These are phyloP conservation scores for Porodaedalea pini DNA, from an alignment of 1,284 basidiomycete genomes.

Conservation along the genomic window DNA sequence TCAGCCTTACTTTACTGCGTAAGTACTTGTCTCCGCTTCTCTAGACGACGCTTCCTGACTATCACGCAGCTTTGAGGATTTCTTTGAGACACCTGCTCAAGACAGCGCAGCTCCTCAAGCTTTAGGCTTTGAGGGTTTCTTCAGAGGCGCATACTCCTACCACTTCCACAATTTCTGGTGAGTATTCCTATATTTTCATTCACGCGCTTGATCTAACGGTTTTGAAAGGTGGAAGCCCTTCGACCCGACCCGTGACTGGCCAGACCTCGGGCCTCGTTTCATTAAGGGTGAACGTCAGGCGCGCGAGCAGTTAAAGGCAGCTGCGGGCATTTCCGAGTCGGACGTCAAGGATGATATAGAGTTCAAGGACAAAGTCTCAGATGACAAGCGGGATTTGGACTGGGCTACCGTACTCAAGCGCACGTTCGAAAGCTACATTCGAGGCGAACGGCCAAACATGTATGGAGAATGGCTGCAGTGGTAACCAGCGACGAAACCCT, in stretches of 20 bases:
- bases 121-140: constrained; percentile 82
- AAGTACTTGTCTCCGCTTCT: constrained; percentile 30
- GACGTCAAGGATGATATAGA: constrained; percentile 29
- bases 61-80: constrained; percentile 60
- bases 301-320: constrained; percentile 29
- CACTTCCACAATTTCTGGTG: constrained; percentile 86
- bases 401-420: constrained; percentile 91
- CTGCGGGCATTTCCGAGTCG: constrained; percentile 14
- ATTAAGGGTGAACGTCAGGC: constrained; percentile 65
- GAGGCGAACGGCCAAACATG: constrained; percentile 87
- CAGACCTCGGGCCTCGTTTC: constrained; percentile 83
- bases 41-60: not conserved
- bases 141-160: constrained; percentile 81
- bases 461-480: constrained; percentile 83
- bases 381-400: constrained; percentile 72
- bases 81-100: constrained; percentile 74
- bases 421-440: constrained; percentile 85
- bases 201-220: constrained; percentile 12
- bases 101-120: constrained; percentile 70
- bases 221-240: constrained; percentile 85
- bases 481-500: constrained; percentile 36
- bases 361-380: constrained; percentile 37
- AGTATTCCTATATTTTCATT: constrained; percentile 20
- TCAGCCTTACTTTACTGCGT: constrained; percentile 81
- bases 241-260: constrained; percentile 84